These are phyloP conservation scores for Talaromyces sp. DNA, from an alignment of 2,329 filamentous ascomycete species.

Conservation along the genomic window DNA sequence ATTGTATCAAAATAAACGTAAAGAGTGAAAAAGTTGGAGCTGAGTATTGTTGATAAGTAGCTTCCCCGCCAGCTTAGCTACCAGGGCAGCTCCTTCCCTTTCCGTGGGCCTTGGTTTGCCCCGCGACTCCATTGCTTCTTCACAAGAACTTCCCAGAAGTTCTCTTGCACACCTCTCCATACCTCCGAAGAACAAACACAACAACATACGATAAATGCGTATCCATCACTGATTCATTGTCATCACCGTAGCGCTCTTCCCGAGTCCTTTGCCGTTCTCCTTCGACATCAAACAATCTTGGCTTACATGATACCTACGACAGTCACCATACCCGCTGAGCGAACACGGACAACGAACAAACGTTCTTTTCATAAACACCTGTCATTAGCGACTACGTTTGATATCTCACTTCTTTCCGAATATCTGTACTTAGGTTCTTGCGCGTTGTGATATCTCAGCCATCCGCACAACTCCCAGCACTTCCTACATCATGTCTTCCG, in stretches of 20 bases:
- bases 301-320: neutral
- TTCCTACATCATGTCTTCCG: slow-evolving; percentile 28
- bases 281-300: neutral
- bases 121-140: slow-evolving; percentile 3
- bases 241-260: neutral
- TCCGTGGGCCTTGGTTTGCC: slow-evolving; percentile 6
- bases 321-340: neutral
- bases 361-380: neutral
- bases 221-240: neutral
- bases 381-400: neutral
- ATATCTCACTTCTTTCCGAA: neutral
- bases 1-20: neutral
- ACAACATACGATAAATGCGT: neutral
- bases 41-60: neutral
- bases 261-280: neutral
- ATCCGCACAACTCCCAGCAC: neutral
- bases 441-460: neutral
- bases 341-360: neutral
- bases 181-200: neutral
- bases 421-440: neutral
- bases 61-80: slow-evolving; percentile 14
- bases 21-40: neutral
- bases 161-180: neutral
- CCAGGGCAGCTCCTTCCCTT: slow-evolving; percentile 16
- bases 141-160: neutral